Conservation (phyloP, 768 basidiomycete species). For the Russula sp. region DNA sequence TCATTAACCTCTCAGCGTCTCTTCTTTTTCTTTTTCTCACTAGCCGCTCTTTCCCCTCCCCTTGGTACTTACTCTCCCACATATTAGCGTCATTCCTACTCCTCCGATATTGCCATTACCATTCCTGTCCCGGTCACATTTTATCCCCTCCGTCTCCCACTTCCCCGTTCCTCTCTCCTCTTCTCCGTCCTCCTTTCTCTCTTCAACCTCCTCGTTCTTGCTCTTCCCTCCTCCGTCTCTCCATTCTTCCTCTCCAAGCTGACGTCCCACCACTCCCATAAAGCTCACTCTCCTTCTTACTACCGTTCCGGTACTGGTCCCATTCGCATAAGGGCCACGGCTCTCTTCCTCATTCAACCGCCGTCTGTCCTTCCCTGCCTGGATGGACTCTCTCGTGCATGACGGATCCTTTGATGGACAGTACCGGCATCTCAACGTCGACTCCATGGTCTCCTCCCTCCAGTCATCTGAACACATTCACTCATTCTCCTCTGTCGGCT, state of each 20-base stretch:
- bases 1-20: slow-evolving; percentile 11
- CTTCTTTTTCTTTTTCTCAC: slow-evolving; percentile 4
- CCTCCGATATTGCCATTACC: slow-evolving; percentile 23
- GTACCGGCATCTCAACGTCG: slow-evolving; percentile 18
- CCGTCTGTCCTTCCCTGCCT: neutral
- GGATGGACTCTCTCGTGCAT: slow-evolving; percentile 24
- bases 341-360: neutral
- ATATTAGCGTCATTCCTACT: neutral
- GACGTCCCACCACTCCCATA: slow-evolving; percentile 17
- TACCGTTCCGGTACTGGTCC: slow-evolving; percentile 18
- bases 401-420: slow-evolving; percentile 22
- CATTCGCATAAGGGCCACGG: slow-evolving; percentile 21
- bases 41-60: slow-evolving; percentile 9
- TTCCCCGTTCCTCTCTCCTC: slow-evolving; percentile 17
- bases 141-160: slow-evolving; percentile 25
- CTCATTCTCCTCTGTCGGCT: slow-evolving; percentile 27
- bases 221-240: neutral
- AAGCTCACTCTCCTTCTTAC: slow-evolving; percentile 17
- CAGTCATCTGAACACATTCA: slow-evolving; percentile 19
- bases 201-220: neutral
- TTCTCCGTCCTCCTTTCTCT: neutral
- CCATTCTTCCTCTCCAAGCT: slow-evolving; percentile 20
- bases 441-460: slow-evolving; percentile 15
- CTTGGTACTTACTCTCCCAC: neutral
- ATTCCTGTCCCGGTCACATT: slow-evolving; percentile 17